Percentiles rank a stretch among this genome's conserved stretches.
Conservation (phyloP, 441 rosid genomes). For the Brassica balearica region DNA sequence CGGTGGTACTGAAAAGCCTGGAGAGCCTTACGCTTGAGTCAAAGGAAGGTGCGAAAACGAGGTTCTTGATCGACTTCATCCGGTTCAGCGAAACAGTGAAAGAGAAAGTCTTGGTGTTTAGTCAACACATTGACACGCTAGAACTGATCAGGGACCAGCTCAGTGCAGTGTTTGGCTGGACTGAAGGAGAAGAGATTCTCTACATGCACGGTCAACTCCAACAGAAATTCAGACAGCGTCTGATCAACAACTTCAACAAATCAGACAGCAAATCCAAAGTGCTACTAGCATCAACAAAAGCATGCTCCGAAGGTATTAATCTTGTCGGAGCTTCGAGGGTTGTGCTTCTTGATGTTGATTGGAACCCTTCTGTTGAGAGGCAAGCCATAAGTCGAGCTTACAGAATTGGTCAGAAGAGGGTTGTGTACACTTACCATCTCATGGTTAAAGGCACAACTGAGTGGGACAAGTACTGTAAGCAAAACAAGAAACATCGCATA, state of each 20-base stretch:
- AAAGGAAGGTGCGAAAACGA: constrained; percentile 62
- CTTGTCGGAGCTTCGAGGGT: constrained; percentile 87
- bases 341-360: constrained; percentile 71
- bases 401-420: constrained; percentile 67
- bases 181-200: constrained; percentile 53
- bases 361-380: constrained; percentile 84
- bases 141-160: constrained; percentile 55
- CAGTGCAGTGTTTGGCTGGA: constrained; percentile 51
- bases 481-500: constrained; percentile 56
- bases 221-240: constrained; percentile 52
- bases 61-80: constrained; percentile 62
- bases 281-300: constrained; percentile 73
- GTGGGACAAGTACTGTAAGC: constrained; percentile 54
- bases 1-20: constrained; percentile 16
- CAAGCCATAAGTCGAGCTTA: constrained; percentile 82
- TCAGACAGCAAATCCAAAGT: constrained; percentile 57
- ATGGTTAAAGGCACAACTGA: constrained; percentile 59
- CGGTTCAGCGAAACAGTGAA: constrained; percentile 47
- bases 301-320: constrained; percentile 81
- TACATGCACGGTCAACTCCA: constrained; percentile 61
- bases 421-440: constrained; percentile 73
- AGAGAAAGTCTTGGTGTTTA: constrained; percentile 78
- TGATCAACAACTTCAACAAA: constrained; percentile 64
- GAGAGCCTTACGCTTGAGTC: constrained; percentile 43
- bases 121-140: constrained; percentile 63